Evolutionary conservation across 768 basidiomycete species (phyloP), one percentile per base, ranked within the genome.

Genomic region (Agaricus subrufescens): DNA sequence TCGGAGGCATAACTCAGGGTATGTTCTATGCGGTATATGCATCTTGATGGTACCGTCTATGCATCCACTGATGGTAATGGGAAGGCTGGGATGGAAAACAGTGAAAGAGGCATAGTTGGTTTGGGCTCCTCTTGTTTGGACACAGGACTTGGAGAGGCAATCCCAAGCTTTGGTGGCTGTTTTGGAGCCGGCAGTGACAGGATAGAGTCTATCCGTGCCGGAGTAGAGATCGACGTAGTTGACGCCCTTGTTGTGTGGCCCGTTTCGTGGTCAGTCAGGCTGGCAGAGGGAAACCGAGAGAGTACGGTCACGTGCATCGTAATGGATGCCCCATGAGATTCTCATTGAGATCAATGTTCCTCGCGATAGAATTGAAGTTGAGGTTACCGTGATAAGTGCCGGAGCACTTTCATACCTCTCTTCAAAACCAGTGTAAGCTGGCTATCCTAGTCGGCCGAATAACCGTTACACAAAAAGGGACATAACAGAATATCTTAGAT

Each of bases 161-260:
- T 99, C 96, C 96, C 96, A 99, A 47, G 98, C 85, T 67, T 98
- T 98, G 74, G 98, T 89, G 2, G 90, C 90, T 76, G 94, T 90
- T 79, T 99, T 97, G 71, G 98, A 97, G 52, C 95, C 94, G 2
- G 91, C 91, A 9, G 97, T 98, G 37, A 98, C 89, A 49, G 98
- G 81, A 68, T 98, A 99, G 0, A 96, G 97, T 66, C 91, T 94
- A 74, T 99, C 96, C 2, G 94, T 86, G 48, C 95, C 96, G 3
- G 96, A 94, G 63, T 98, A 98, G 74, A 98, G 98, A 66, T 98
- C 95, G 66, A 99, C 94, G 62, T 91, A 98, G 76, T 99, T 98
- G 66, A 98, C 96, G 42, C 96, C 97, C 74, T 97, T 98, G 62
- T 98, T 95, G 71, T 95, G 71, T 98, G 96, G 0, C 96, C 95